These are phyloP conservation scores for Ogataea parapolymorpha DNA, from an alignment of 805 yeast species.

Conservation along the genomic window DNA sequence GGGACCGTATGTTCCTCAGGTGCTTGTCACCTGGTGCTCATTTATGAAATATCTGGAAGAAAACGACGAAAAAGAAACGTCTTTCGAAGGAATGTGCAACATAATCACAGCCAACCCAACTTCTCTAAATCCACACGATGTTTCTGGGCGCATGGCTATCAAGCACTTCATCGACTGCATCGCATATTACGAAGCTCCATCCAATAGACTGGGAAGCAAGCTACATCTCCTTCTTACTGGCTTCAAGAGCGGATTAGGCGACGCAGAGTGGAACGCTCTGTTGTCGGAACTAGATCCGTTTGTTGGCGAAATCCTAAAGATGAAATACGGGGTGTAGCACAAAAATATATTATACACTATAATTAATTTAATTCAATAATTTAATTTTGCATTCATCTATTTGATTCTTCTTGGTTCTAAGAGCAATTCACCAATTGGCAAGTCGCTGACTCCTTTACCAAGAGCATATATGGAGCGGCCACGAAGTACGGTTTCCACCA, in stretches of 20 bases:
- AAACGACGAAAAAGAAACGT: slow-evolving; percentile 83
- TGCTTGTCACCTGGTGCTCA: slow-evolving; percentile 67
- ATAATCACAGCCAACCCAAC: slow-evolving; percentile 65
- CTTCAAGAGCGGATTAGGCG: slow-evolving; percentile 47
- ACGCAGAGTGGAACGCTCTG: slow-evolving; percentile 27
- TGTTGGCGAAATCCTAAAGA: slow-evolving; percentile 22
- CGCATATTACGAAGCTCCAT: slow-evolving; percentile 51
- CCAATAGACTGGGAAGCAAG: slow-evolving; percentile 39
- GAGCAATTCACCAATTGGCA: slow-evolving; percentile 57
- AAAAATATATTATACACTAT: neutral
- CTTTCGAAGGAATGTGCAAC: slow-evolving; percentile 80
- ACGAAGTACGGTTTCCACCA: slow-evolving; percentile 74
- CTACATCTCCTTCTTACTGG: slow-evolving; percentile 45
- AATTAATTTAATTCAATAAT: neutral
- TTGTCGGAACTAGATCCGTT: slow-evolving; percentile 25
- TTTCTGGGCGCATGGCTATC: slow-evolving; percentile 44
- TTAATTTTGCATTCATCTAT: neutral
- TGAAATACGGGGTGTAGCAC: slow-evolving; percentile 28
- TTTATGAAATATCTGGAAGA: slow-evolving; percentile 66
- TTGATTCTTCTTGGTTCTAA: slow-evolving; percentile 51
- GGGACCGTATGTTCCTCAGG: slow-evolving; percentile 55
- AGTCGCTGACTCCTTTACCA: slow-evolving; percentile 51
- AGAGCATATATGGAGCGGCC: slow-evolving; percentile 66
- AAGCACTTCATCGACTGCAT: slow-evolving; percentile 57
- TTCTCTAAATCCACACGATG: slow-evolving; percentile 47